Conservation (phyloP, 225 moss, liverwort and hornwort species). For the Pseudoscleropodium purum region DNA sequence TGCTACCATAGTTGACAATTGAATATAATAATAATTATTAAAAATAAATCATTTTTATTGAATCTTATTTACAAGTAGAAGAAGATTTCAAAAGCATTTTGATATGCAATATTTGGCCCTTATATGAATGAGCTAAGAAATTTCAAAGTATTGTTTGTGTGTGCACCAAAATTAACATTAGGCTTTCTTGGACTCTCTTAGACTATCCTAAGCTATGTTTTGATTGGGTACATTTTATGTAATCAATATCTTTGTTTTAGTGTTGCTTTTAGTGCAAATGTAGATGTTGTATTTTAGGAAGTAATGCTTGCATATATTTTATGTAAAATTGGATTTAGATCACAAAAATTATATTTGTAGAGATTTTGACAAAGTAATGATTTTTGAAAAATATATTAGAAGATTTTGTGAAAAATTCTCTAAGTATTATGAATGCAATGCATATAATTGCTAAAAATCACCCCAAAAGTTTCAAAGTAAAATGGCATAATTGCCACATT, state of each 20-base stretch:
- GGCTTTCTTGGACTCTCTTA: neutral
- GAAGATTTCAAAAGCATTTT: neutral
- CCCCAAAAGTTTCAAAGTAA: neutral
- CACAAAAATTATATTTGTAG: neutral
- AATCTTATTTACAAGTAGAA: neutral
- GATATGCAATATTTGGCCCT: neutral
- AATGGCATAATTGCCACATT: neutral
- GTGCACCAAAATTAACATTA: neutral
- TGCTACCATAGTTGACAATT: neutral
- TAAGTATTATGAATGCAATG: neutral
- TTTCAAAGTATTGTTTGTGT: neutral
- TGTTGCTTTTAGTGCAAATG: rapidly evolving
- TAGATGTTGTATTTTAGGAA: neutral
- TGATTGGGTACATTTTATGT: neutral
- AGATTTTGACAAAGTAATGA: neutral
- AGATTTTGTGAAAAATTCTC: neutral
- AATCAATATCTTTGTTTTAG: neutral
- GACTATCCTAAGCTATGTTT: neutral
- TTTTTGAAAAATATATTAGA: neutral
- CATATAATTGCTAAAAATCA: neutral
- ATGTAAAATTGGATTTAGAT: neutral
- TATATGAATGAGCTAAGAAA: neutral
- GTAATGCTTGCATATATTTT: neutral
- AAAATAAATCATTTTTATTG: neutral
- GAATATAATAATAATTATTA: neutral